A percentile compares a stretch with the other conserved stretches of the same genome.
phyloP scores from a whole-genome alignment of 306 rosid species.

The Cucumis cinereus region DNA sequence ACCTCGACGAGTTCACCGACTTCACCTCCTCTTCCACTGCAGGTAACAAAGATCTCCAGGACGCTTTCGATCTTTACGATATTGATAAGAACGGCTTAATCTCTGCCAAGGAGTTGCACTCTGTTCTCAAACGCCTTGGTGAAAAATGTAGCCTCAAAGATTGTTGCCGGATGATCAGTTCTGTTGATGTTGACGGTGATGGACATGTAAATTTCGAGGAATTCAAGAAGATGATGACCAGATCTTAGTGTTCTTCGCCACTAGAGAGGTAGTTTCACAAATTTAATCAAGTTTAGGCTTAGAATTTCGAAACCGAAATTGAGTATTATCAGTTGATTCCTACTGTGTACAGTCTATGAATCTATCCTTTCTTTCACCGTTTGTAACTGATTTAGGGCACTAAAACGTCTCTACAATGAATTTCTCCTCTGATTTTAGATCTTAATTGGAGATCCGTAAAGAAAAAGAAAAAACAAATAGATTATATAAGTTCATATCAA shows the following conservation, averaged over 20 bases:
- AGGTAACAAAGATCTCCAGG: slow-evolving; percentile 49
- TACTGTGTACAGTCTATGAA: neutral
- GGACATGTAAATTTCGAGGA: slow-evolving; percentile 81
- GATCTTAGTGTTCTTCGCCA: neutral
- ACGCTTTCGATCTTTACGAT: slow-evolving; percentile 78
- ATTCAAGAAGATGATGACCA: slow-evolving; percentile 92
- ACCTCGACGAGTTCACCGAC: slow-evolving; percentile 56
- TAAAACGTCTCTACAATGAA: neutral
- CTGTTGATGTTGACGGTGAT: slow-evolving; percentile 84
- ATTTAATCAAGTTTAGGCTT: neutral
- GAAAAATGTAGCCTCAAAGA: slow-evolving; percentile 67
- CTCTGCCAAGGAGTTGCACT: slow-evolving; percentile 57
- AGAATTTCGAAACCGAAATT: neutral
- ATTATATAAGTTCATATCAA: neutral
- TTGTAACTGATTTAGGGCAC: neutral
- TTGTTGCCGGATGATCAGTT: slow-evolving; percentile 60
- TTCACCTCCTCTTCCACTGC: slow-evolving; percentile 15
- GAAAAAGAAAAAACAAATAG: neutral
- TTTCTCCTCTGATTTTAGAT: neutral
- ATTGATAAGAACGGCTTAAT: slow-evolving; percentile 82
- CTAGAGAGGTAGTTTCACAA: neutral
- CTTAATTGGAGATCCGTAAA: neutral
- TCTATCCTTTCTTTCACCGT: neutral
- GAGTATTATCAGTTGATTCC: neutral
- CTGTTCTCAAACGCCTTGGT: slow-evolving; percentile 54